Conservation (phyloP, 2,329 filamentous ascomycete genomes). For the Leptodontidium sp. region DNA sequence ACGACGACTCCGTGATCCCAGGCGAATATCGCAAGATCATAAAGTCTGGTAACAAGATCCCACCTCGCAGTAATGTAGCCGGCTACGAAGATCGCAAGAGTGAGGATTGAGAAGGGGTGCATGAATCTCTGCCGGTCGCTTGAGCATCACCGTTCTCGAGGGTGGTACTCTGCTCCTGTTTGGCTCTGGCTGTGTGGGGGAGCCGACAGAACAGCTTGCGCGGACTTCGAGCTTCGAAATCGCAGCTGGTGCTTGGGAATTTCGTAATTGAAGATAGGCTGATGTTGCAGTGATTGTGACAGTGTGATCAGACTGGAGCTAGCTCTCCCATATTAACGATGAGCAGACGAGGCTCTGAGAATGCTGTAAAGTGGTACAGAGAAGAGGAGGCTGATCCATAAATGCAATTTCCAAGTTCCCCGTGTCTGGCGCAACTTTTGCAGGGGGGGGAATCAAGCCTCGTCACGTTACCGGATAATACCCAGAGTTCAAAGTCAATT, state of each 20-base stretch:
- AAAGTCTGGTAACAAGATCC: slow-evolving; percentile 95
- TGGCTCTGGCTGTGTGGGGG: slow-evolving; percentile 3
- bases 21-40: slow-evolving; percentile 96
- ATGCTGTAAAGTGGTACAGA: slow-evolving; percentile 15
- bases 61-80: slow-evolving; percentile 99
- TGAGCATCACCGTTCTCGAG: slow-evolving; percentile 40
- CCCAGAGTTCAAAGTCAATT: not conserved
- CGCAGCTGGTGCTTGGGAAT: slow-evolving; percentile 2
- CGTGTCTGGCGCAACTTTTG: not conserved
- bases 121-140: slow-evolving; percentile 59
- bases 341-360: slow-evolving; percentile 24
- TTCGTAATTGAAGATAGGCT: not conserved
- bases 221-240: slow-evolving; percentile 18
- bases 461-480: slow-evolving; percentile 16
- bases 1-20: slow-evolving; percentile 99
- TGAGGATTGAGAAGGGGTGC: slow-evolving; percentile 97
- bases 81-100: slow-evolving; percentile 97
- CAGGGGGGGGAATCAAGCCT: slow-evolving; percentile 22
- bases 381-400: slow-evolving; percentile 12
- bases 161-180: slow-evolving; percentile 4
- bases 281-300: slow-evolving; percentile 14
- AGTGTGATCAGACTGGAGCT: slow-evolving; percentile 15
- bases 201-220: slow-evolving; percentile 25
- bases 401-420: slow-evolving; percentile 15
- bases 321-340: slow-evolving; percentile 34